Conservation (phyloP, 306 rosid genomes). For the Citrullus amarus region DNA sequence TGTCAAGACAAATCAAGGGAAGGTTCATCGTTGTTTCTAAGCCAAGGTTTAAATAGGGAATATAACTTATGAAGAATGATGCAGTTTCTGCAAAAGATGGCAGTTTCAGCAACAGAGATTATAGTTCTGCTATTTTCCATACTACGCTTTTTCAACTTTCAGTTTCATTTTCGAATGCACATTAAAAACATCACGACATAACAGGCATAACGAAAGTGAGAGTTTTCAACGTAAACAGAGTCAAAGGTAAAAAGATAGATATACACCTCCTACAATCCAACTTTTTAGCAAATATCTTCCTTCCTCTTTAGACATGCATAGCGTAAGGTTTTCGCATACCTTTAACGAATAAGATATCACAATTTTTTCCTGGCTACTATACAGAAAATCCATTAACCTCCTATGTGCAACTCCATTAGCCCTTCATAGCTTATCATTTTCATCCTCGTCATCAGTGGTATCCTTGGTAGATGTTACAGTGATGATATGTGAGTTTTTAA, state of each 20-base stretch:
- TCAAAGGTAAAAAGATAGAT: neutral
- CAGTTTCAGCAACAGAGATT: neutral
- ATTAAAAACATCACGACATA: neutral
- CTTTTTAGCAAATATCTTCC: neutral
- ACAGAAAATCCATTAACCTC: neutral
- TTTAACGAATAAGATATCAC: neutral
- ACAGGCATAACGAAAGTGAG: neutral
- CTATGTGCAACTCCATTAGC: neutral
- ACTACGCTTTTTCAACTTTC: neutral
- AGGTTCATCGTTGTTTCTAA: neutral
- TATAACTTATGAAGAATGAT: neutral
- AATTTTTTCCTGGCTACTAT: neutral
- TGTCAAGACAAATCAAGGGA: neutral
- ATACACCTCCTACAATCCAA: neutral
- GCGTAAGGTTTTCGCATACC: neutral
- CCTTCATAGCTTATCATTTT: slow-evolving; percentile 32
- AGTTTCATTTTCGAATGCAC: neutral
- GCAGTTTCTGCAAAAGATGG: neutral
- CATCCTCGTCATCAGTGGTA: slow-evolving; percentile 34
- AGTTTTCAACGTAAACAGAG: neutral
- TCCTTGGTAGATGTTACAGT: slow-evolving; percentile 38
- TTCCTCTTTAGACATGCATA: neutral
- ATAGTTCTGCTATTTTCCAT: neutral
- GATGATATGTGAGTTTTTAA: slow-evolving; percentile 29
- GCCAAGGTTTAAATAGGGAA: neutral